Evolutionary conservation across 306 rosid genomes (phyloP), one percentile per base, ranked within the genome.

Genomic region (Casuarina equisetifolia): DNA sequence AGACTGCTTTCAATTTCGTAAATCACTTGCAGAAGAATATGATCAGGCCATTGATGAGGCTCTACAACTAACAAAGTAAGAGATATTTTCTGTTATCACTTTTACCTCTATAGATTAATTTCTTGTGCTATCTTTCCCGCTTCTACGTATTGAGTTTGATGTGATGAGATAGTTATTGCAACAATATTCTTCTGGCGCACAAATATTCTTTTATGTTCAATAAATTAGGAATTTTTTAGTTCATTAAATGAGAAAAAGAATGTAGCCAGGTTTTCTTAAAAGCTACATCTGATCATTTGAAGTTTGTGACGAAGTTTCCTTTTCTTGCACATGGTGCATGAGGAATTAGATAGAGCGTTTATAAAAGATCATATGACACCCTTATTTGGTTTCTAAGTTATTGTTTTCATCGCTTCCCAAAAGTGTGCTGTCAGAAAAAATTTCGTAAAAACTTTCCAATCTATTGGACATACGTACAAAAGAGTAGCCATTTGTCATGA

Each of bases 41-140:
- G 93, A 92, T 75, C 90, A 87, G 71, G 81, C 88, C 20, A 92
- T 92, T 48, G 80, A 83, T 78, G 92, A 92, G 81, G 97, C 97
- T 40, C 89, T 90, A 82, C 81, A 82, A 80, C 36, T 83, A 70
- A 83, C 90, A 36, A 86, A 81, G 97, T 92, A 85, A 83, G 95
- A 69, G 68, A 43, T 64, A 36, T 43, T 70, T 54, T 52, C 69
- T 57, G 54, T 19, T 32, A 51, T 20, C 50, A 49, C 32, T 52
- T 43, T 61, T 35, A 62, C 36, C n/a, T 59, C 9, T 49, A 3
- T 70, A 35, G 49, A 66, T 39, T 66, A 66, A 40, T 66, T 62
- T 15, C 53, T 40, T 25, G 32, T 71, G 78, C 43, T 70, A 50
- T 49, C 53, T 76, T 46, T 43, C 15, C 46, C 72, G 43, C 62